Base-by-base conservation (phyloP, 225 moss, liverwort and hornwort species). In the Antitrichia curtipendula region DNA sequence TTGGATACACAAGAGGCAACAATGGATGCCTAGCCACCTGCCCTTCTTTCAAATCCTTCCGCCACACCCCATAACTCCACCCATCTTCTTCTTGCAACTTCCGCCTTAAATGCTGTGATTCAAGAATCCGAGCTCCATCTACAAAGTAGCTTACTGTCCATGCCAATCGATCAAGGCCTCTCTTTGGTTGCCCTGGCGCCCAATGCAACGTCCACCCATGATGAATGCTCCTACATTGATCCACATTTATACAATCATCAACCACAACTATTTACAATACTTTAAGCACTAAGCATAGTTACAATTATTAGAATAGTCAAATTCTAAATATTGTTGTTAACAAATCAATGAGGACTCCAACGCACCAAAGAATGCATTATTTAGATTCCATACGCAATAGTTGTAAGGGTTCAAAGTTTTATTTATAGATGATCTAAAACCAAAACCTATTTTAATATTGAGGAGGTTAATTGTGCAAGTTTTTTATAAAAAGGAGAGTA, bases 181-280 rank as follows among this genome's bases (percentile, higher is more conserved):
- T 54, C 77, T 81, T 74, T 41, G 91, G 93, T 31, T 95, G 93
- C 77, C 83, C 91, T 25, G 93, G 95, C 2, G 92, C 93, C 93
- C 95, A 95, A 64, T 95, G 93, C 86, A 93, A 90, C 31, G 93
- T 95, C 95, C 95, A 95, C 73, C 95, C 92, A 78, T 95, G 93
- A 53, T 95, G 95, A 29, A 91, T 38, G 53, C 91, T 95, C 90
- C 93, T 95, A 87, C 82, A 85, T 73, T 21, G 8, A 49, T 52
- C 31, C 62, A 58, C 82, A 82, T 9, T 78, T 19, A 16, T 21
- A n/a, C 12, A 8, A 28, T 85, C 64, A 64, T 21, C 20, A 2
- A 84, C 59, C 64, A 64, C 10, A n/a, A 1, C 66, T 49, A 38
- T 38, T 36, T 66, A 40, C 9, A 3, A 68, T 29, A 40, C 31